Evolutionary conservation across 2,329 filamentous ascomycete species (phyloP).

Genomic region (Lachnellula hyalina): DNA sequence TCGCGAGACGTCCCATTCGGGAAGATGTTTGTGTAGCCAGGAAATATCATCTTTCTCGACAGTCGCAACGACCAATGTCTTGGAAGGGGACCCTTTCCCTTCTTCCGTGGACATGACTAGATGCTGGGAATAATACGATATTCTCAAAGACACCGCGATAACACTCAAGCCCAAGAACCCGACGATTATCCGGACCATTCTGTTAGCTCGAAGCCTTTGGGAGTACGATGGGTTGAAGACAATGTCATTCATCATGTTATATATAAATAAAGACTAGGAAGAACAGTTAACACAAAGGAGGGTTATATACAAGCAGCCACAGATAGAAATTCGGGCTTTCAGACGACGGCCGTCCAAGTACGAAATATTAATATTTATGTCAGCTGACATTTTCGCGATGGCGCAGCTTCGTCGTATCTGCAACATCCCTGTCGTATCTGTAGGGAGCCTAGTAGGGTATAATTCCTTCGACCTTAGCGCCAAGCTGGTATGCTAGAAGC

Average conservation of each 20-base stretch:
- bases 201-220: too few relatives aligned
- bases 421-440: too few relatives aligned
- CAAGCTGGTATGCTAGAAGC: too few relatives aligned
- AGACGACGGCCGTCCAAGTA: too few relatives aligned
- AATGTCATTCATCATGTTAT: neutral
- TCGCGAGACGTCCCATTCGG: slow-evolving; percentile 23
- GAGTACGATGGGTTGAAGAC: neutral
- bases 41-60: slow-evolving; percentile 30
- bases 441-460: too few relatives aligned
- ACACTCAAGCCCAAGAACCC: neutral
- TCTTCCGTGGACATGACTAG: too few relatives aligned
- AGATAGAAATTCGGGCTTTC: neutral
- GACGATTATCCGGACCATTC: neutral
- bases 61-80: slow-evolving; percentile 31
- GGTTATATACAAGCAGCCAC: neutral
- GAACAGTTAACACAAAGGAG: neutral
- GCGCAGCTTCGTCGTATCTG: too few relatives aligned
- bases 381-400: too few relatives aligned
- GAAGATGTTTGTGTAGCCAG: slow-evolving; percentile 39
- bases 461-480: too few relatives aligned
- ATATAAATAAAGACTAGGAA: neutral
- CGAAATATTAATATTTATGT: too few relatives aligned
- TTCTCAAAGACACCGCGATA: neutral
- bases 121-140: neutral
- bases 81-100: neutral